Percentiles rank a stretch among this genome's conserved stretches.
Evolutionary conservation across 2,329 filamentous ascomycete genomes (phyloP).

Genomic region (Metarhizium humberi): DNA sequence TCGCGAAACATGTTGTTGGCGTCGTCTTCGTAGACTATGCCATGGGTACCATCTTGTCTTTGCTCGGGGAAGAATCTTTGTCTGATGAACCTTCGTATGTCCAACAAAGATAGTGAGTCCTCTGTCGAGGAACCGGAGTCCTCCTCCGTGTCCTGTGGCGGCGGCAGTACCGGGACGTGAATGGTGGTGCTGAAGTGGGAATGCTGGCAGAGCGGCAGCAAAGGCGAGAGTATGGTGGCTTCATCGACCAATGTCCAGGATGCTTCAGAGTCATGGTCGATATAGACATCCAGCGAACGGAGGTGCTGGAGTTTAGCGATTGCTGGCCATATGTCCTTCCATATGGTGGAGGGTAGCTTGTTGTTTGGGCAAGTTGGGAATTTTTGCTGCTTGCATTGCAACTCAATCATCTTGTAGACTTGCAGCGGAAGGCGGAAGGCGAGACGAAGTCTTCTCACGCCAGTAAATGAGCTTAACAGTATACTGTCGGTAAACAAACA

Average conservation of each 20-base stretch:
- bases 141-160: not conserved
- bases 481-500: not conserved
- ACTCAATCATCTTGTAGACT: conserved; percentile 2
- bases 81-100: conserved; percentile 1
- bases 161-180: not conserved
- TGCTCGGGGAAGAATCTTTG: conserved; percentile 5
- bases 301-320: conserved; percentile 1
- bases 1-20: conserved; percentile 2
- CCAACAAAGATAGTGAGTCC: not conserved
- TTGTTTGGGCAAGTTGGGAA: too few relatives aligned
- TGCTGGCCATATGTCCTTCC: conserved; percentile 1
- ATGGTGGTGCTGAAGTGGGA: not conserved
- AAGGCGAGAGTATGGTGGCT: not conserved
- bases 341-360: not conserved
- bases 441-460: not conserved
- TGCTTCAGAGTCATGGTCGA: conserved; percentile 6
- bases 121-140: not conserved
- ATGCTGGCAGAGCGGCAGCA: not conserved
- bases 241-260: conserved; percentile 7
- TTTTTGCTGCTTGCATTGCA: not conserved
- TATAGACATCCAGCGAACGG: not conserved
- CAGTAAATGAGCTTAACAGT: not conserved
- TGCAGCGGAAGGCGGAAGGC: not conserved
- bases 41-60: conserved; percentile 5
- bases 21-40: conserved; percentile 7